Percentiles rank a stretch among this genome's conserved stretches.
These are phyloP conservation scores for Penicillium egyptiacum DNA, from an alignment of 495 filamentous ascomycete species.

Conservation along the genomic window DNA sequence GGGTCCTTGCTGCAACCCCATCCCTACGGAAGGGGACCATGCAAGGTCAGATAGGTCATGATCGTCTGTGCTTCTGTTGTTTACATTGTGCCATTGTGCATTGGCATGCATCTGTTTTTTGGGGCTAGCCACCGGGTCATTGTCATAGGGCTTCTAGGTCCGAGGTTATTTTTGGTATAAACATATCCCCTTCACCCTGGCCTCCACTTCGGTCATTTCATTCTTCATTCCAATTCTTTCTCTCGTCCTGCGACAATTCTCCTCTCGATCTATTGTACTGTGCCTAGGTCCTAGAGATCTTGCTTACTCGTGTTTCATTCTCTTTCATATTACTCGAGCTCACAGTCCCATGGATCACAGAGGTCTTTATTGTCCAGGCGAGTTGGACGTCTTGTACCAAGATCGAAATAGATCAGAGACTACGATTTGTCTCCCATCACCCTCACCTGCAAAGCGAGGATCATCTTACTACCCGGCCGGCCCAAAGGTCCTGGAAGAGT, in stretches of 20 bases:
- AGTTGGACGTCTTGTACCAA: constrained; percentile 36
- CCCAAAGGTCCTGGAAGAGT: constrained; percentile 36
- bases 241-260: constrained; percentile 16
- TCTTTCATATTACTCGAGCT: constrained; percentile 20
- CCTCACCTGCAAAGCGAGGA: constrained; percentile 35
- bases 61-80: constrained; percentile 45
- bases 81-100: constrained; percentile 43
- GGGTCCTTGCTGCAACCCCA: constrained; percentile 46
- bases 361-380: constrained; percentile 35
- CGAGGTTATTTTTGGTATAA: constrained; percentile 42
- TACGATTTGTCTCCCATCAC: constrained; percentile 35
- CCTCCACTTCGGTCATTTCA: constrained; percentile 12
- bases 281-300: constrained; percentile 5
- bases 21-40: constrained; percentile 46
- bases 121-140: constrained; percentile 22
- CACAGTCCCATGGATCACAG: constrained; percentile 47
- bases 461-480: constrained; percentile 41
- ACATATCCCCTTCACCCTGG: constrained; percentile 41
- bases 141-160: constrained; percentile 6
- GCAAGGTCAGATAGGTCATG: constrained; percentile 49
- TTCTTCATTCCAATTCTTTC: constrained; percentile 19
- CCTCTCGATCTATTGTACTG: constrained; percentile 9
- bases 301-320: constrained; percentile 8
- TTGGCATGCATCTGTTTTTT: constrained; percentile 43
- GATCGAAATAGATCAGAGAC: constrained; percentile 40